These are phyloP conservation scores for Cymbopogon flexuosus DNA, from an alignment of 202 grass and related monocot species.

Conservation along the genomic window DNA sequence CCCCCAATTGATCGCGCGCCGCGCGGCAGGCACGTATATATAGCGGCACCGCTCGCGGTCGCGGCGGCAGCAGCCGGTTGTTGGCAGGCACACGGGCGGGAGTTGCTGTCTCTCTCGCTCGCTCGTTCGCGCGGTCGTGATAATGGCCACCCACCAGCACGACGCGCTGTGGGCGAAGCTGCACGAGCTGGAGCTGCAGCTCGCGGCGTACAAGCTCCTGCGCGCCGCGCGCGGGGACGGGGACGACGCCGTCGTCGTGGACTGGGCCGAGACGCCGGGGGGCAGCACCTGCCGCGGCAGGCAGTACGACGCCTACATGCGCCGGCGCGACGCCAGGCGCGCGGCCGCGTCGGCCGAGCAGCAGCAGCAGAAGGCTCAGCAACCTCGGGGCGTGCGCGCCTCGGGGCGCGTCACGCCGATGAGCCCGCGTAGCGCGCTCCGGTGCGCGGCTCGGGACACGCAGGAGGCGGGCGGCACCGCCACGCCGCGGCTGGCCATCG, in stretches of 20 bases:
- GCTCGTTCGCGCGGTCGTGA: neutral
- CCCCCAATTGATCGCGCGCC: conserved; percentile 19
- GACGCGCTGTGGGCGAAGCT: conserved; percentile 50
- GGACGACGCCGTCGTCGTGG: neutral
- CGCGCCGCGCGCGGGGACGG: conserved; percentile 6
- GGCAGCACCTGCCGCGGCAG: conserved; percentile 33
- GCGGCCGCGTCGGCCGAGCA: neutral
- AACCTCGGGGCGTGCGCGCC: neutral
- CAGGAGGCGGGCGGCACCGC: neutral
- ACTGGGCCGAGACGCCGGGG: neutral
- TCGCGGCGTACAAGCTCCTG: conserved; percentile 46
- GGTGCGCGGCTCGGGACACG: neutral
- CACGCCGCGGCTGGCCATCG: neutral
- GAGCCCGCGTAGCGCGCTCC: neutral
- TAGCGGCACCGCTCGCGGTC: neutral
- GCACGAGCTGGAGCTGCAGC: conserved; percentile 49
- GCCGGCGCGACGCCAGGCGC: conserved; percentile 50
- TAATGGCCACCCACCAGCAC: conserved; percentile 37
- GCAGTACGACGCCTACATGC: conserved; percentile 61
- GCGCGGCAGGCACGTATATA: conserved; percentile 6
- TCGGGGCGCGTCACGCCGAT: neutral
- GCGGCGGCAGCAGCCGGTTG: neutral
- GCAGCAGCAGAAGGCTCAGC: neutral
- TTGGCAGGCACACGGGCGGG: neutral
- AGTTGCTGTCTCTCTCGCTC: neutral